Evolutionary conservation across 768 basidiomycete genomes (phyloP), one percentile per base, ranked within the genome.

Genomic region (Boletellus emodensis): DNA sequence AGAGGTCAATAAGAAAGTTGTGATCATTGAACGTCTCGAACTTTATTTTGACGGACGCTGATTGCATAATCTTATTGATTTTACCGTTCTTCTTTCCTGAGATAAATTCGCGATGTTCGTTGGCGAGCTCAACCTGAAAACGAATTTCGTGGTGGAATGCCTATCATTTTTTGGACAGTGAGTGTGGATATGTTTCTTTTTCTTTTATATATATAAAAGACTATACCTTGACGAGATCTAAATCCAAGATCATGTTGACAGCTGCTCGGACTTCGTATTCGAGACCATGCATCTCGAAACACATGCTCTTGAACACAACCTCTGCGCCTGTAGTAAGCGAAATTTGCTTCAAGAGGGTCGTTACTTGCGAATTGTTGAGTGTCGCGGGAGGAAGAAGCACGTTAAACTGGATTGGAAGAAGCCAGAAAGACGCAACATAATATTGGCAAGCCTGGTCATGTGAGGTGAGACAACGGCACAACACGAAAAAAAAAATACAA

Each of bases 31-130:
- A 90, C 6, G 94, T 95, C 75, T 98, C 95, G 55, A 97, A 97
- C 71, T 96, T 96, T 77, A 99, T 96, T 74, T 96, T 95, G 66
- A 94, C 94, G 59, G 89, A 90, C 28, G 94, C 89, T 12, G 85
- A 87, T 70, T 97, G 94, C 92, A 97, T 97, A 67, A 98, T 96
- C 75, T 97, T 98, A 76, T 97, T 97, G 70, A 97, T 92, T 73
- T 99, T 99, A 51, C 95, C 95, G 62, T 98, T 97, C 78, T 98
- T 97, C 78, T 99, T 99, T 39, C 95, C 95, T 49, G 89, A 90
- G 69, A 99, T 96, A 72, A 98, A 99, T 60, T 99, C 95, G 52
- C 94, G 85, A 59, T 98, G 94, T 67, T 99, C 96, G 67, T 95
- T 95, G 38, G 94, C 88, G 6, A 97, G 81, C 70, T 99, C 96